Percentiles rank a stretch among this genome's conserved stretches.
These are phyloP conservation scores for Paramyrothecium sp. DNA, from an alignment of 2,329 filamentous ascomycete genomes.

Conservation along the genomic window DNA sequence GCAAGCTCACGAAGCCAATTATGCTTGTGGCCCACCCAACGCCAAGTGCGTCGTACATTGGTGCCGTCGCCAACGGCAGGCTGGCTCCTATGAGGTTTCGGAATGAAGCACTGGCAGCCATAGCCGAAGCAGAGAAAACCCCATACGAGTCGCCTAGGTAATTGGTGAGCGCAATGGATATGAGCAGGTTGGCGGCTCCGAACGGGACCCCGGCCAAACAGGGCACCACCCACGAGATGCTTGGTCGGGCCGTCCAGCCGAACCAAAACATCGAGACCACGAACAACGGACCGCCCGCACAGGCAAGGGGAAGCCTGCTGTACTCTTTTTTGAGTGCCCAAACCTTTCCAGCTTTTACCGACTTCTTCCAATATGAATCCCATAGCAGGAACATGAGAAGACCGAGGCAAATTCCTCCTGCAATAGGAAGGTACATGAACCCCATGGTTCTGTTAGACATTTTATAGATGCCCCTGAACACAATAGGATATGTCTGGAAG, in stretches of 20 bases:
- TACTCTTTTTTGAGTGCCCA: constrained; percentile 52
- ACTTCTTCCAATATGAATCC: not conserved
- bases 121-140: constrained; percentile 13
- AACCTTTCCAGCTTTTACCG: constrained; percentile 18
- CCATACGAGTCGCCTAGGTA: constrained; percentile 11
- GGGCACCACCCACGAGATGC: constrained; percentile 11
- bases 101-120: constrained; percentile 15
- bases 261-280: constrained; percentile 14
- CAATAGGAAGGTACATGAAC: constrained; percentile 9
- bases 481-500: constrained; percentile 53
- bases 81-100: constrained; percentile 14
- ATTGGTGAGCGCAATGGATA: constrained; percentile 8
- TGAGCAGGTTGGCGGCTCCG: constrained; percentile 9
- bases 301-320: constrained; percentile 55
- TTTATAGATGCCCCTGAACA: constrained; percentile 8
- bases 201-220: constrained; percentile 7
- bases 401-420: constrained; percentile 5
- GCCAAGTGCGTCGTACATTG: constrained; percentile 7
- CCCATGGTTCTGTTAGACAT: constrained; percentile 5
- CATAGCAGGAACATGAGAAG: not conserved
- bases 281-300: constrained; percentile 45
- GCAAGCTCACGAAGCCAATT: constrained; percentile 4
- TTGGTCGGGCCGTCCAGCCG: constrained; percentile 10
- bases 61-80: constrained; percentile 7
- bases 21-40: constrained; percentile 8